Evolutionary conservation across 2,329 filamentous ascomycete species (phyloP), one percentile per base, ranked within the genome.

Genomic region (Colletotrichum chrysophilum): DNA sequence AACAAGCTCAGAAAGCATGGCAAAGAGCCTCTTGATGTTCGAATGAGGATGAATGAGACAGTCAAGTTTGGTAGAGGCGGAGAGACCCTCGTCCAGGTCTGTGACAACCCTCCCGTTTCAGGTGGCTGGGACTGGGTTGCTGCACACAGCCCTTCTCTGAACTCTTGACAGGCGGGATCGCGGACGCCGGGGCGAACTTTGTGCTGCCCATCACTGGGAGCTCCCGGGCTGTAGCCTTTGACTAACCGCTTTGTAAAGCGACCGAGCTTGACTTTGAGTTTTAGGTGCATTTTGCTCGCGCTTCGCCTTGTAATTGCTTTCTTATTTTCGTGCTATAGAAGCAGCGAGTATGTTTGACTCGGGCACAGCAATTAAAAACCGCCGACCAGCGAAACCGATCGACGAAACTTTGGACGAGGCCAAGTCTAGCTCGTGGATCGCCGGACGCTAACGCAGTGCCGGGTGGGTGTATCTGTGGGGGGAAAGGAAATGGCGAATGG

Each of bases 41-140:
- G 36, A 21, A 38, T 64, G 61, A 43, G 61, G 13, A 38, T 64
- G 36, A 66, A 30, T 66, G 36, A 66, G 36, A 66, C 18, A 66
- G 62, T 36, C 61, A 43, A 36, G 28, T 34, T 36, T 58, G 65
- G 65, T 48, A 69, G 14, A 34, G 32, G 48, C 55, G 28, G 38
- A 60, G 34, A 34, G 48, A 60, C 68, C 56, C 62, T 72, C 43
- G 56, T 73, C 64, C 43, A 68, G 52, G 70, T 70, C 74, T 76
- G 74, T 76, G 74, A 76, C 74, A 74, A 74, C 74, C 74, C 74
- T 76, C 61, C 66, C 71, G 74, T 76, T 76, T 76, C 74, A 76
- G 74, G 74, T 76, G 74, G 71, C 48, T 74, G 58, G 28, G 66
- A 61, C 56, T 34, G 56, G 56, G 67, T 70, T 62, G 56, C 67